Percentiles rank a stretch among this genome's conserved stretches.
Conservation (phyloP, 176 grass and related monocot genomes). For the Aegilops speltoides region DNA sequence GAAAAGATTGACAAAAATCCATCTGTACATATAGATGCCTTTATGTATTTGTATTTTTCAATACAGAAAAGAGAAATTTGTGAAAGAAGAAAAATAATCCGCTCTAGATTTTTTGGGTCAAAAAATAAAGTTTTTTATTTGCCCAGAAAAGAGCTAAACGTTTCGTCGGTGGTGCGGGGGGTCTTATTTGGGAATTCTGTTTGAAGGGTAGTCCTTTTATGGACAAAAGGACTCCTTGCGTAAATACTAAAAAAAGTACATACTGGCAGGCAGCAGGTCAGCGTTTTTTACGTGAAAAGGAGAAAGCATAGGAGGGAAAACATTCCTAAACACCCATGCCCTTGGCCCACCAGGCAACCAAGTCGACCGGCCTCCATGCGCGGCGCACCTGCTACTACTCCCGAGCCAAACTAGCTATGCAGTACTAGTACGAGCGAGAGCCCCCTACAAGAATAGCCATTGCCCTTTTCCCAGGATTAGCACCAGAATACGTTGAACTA, state of each 20-base stretch:
- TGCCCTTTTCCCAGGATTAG: not conserved
- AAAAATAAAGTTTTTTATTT: no score
- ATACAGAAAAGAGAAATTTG: no score
- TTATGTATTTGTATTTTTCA: no score
- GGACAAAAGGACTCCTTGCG: not conserved
- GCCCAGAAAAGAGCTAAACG: no score
- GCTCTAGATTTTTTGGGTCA: no score
- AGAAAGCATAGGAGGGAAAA: not conserved
- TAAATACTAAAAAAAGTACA: not conserved
- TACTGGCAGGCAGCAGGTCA: no score
- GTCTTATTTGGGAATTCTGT: no score
- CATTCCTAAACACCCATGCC: not conserved
- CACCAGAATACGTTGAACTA: not conserved
- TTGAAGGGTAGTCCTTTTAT: no score
- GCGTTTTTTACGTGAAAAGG: not conserved
- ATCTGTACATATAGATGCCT: no score
- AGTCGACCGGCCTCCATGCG: not conserved
- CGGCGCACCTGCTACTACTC: not conserved
- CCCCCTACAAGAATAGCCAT: not conserved
- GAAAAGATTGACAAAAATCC: no score
- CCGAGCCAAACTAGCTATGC: not conserved
- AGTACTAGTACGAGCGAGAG: not conserved
- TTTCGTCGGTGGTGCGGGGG: no score
- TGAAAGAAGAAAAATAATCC: no score
- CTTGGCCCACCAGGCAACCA: not conserved